Evolutionary conservation across 345 rosid genomes (phyloP), one percentile per base, ranked within the genome.

Genomic region (Pugionium cornutum): DNA sequence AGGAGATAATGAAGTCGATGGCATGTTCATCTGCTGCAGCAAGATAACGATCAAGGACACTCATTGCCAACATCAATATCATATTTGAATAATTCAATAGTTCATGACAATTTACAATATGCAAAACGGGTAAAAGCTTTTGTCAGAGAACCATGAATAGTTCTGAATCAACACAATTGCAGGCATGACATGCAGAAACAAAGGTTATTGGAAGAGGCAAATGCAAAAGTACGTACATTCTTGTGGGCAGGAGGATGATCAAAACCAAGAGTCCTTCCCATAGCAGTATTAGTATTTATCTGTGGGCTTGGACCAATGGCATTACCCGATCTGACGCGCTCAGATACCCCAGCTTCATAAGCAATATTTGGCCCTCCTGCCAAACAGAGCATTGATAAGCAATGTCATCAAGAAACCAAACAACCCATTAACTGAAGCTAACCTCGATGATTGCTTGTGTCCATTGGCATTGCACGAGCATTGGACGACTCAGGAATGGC

Each of bases 381-480:
- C 58, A 77, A n/a, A 70, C 31, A 1, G 45, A 48, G 10, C 36
- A 27, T 44, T 28, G 32, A 37, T 37, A 43, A 48, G 40, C 2
- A 32, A 4, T 33, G 63, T 36, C 10, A 55, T 8, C 0, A 10
- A 5, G 45, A 10, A 58, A 29, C 30, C 2, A 27, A 3, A 1
- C 1, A 40, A 36, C 26, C 41, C 0, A 3, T 18, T 34, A 18
- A 6, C 10, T 31, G 28, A 51, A 66, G 72, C 89, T 75, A 62
- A 90, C 97, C 97, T 78, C 76, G 92, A 71, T 65, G 80, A 65
- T 76, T 81, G 52, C 78, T 83, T 68, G 66, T 46, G 62, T 79
- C 86, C 69, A 70, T 33, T 37, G 81, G 82, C 64, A 76, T 60
- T 35, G 76, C 84, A 68, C 71, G 86, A 50, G 82, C 78, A 79